Evolutionary conservation across 176 grass and related monocot genomes (phyloP), one percentile per base, ranked within the genome.

Genomic region (Carex myosuroides): DNA sequence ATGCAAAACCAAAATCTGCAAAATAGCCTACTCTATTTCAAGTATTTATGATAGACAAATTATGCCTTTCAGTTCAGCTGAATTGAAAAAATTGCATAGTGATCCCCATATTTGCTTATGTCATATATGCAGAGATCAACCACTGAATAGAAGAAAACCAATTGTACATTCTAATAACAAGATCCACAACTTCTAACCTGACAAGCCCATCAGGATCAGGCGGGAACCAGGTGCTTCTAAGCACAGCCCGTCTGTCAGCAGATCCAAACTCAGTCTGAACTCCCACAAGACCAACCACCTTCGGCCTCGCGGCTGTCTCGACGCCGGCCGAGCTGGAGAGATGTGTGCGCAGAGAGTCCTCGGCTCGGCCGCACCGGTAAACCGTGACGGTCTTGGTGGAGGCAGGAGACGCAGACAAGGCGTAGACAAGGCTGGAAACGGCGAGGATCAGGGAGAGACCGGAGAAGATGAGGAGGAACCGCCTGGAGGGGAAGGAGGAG

Each of bases 141-240:
- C 39, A 70, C 6, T 41, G 33, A 70, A 72, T 48, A 20, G 9
- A 13, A 71, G 14, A 69, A 69, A 12, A 12, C 24, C 22, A 44
- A 11, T 22, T 71, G 8, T 29, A 64, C 24, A 64, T 73, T 26
- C 17, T 22, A 55, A 16, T 17, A 77, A 77, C 73, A 77, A 50
- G 73, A 77, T 77, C 35, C 17, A 2, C 73, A 56, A 77, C 17
- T 7, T 44, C 9, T 44, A 71, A 98, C 96, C 96, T 93, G 65
- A 88, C 83, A 85, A 99, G 84, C 69, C 86, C 93, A 79, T 99
- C 91, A 35, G 96, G 76, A 64, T 95, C 89, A 75, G 86, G 79
- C 2, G 96, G 96, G 87, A 99, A 99, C 96, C 93, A 99, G 59
- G 96, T 95, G 56, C 83, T 88, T 9, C 96, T 88, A 16, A 99